These are phyloP conservation scores for Pigoraptor vietnamica DNA, from an alignment of 78 protist species.

Conservation along the genomic window DNA sequence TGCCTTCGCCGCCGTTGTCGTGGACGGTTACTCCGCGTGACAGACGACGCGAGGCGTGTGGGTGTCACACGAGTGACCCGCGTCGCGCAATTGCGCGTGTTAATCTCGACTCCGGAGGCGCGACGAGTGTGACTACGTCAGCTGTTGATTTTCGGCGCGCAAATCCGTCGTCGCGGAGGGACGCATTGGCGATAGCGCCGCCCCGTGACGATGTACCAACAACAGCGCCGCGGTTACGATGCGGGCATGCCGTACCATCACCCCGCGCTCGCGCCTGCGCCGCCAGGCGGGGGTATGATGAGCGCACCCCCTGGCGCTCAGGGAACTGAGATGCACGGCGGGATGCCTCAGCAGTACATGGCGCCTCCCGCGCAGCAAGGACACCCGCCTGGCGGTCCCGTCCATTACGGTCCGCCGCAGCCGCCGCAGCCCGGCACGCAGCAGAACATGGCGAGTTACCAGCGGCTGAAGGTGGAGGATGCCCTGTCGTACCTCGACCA, in stretches of 20 bases:
- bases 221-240: background rate
- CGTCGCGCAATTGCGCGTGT: no score
- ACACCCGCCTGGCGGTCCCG: background rate
- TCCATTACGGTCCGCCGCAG: background rate
- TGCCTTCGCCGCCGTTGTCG: no score
- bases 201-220: background rate
- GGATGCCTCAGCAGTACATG: background rate
- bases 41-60: no score
- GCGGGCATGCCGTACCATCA: background rate
- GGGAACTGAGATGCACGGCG: background rate
- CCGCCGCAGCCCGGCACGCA: background rate
- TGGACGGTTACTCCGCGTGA: no score
- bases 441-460: background rate
- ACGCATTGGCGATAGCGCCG: no score
- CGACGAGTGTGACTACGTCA: no score
- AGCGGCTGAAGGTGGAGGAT: constrained; percentile 67
- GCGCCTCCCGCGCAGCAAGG: background rate
- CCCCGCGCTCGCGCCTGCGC: background rate
- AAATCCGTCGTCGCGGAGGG: no score
- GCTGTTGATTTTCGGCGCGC: no score
- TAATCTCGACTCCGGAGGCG: no score
- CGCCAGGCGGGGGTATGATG: background rate
- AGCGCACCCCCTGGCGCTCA: background rate
- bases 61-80: no score
- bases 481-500: constrained; percentile 76